These are phyloP conservation scores for Nigrospora osmanthi DNA, from an alignment of 2,329 filamentous ascomycete species.

Conservation along the genomic window DNA sequence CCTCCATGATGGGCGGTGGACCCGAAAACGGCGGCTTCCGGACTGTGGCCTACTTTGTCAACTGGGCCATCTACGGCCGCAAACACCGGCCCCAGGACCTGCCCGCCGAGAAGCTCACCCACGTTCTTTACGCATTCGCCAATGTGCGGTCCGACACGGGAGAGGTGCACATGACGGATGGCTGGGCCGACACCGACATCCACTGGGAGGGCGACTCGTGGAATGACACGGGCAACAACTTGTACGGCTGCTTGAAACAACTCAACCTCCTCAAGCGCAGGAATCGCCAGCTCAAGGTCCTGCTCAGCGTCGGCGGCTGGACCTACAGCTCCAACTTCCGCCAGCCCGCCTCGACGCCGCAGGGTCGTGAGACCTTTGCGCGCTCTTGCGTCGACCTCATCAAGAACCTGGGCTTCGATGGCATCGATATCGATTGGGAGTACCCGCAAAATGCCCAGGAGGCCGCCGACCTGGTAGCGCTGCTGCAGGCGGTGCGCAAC, in stretches of 20 bases:
- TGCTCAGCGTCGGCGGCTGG: slow-evolving; percentile 88
- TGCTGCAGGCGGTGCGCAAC: slow-evolving; percentile 46
- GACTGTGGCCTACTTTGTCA: slow-evolving; percentile 66
- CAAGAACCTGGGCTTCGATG: slow-evolving; percentile 73
- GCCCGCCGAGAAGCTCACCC: slow-evolving; percentile 72
- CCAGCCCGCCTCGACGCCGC: slow-evolving; percentile 61
- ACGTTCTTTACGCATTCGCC: slow-evolving; percentile 86
- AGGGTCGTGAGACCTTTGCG: slow-evolving; percentile 67
- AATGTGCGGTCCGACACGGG: slow-evolving; percentile 74
- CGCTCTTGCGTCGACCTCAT: slow-evolving; percentile 65
- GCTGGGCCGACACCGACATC: slow-evolving; percentile 66
- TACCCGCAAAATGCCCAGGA: slow-evolving; percentile 49
- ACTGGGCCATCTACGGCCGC: slow-evolving; percentile 82
- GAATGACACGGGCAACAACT: slow-evolving; percentile 68
- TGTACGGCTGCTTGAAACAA: slow-evolving; percentile 87
- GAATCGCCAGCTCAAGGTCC: slow-evolving; percentile 76
- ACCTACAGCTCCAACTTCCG: slow-evolving; percentile 83
- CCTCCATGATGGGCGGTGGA: slow-evolving; percentile 33
- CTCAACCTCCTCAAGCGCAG: slow-evolving; percentile 74
- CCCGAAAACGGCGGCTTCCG: slow-evolving; percentile 46
- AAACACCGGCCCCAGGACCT: slow-evolving; percentile 82
- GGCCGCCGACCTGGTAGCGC: slow-evolving; percentile 50
- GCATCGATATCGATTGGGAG: slow-evolving; percentile 63
- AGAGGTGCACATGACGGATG: slow-evolving; percentile 65
- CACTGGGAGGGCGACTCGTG: slow-evolving; percentile 61